phyloP scores from a whole-genome alignment of 2,329 filamentous ascomycete species.

The Ascosphaera aggregata region DNA sequence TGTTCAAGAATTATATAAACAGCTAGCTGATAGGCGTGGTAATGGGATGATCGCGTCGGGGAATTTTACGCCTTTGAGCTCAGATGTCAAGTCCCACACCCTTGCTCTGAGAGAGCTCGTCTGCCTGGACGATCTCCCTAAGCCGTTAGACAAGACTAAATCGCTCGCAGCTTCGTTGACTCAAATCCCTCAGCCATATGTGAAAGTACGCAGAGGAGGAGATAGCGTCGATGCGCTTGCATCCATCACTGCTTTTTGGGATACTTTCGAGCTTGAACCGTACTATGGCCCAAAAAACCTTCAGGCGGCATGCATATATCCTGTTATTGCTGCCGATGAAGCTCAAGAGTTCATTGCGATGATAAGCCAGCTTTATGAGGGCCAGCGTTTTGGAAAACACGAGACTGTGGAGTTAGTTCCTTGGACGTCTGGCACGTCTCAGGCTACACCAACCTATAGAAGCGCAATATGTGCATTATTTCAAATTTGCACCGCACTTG shows the following conservation, averaged over 20 bases:
- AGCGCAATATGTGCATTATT: slow-evolving; percentile 15
- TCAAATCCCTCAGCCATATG: slow-evolving; percentile 20
- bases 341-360: slow-evolving; percentile 29
- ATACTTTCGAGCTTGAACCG: slow-evolving; percentile 34
- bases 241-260: slow-evolving; percentile 35
- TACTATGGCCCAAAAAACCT: slow-evolving; percentile 32
- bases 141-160: neutral
- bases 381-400: neutral
- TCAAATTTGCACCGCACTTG: slow-evolving; percentile 14
- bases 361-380: slow-evolving; percentile 16
- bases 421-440: neutral
- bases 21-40: neutral
- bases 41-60: neutral
- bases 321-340: slow-evolving; percentile 22
- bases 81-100: neutral
- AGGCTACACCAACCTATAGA: neutral
- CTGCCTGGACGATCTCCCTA: neutral
- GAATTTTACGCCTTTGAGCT: neutral
- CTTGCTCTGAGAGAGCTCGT: neutral
- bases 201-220: slow-evolving; percentile 30
- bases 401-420: neutral
- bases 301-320: slow-evolving; percentile 32
- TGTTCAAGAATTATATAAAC: slow-evolving; percentile 8
- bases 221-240: slow-evolving; percentile 31
- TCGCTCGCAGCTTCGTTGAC: slow-evolving; percentile 8